Conservation (phyloP, 2,329 filamentous ascomycete species). For the Trichothecium sympodiale region DNA sequence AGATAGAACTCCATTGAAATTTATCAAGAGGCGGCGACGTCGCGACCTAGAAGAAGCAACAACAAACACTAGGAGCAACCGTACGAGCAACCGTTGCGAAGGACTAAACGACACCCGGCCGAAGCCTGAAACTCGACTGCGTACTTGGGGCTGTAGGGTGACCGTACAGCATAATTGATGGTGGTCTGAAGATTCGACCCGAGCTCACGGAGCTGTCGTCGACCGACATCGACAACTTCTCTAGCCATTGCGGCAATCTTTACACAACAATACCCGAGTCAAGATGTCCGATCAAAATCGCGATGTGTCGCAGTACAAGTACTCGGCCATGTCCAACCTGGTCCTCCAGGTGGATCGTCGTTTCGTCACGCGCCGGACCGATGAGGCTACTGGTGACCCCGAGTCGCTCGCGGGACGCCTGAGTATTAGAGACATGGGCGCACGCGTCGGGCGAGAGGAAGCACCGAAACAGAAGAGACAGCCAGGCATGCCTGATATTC, state of each 20-base stretch:
- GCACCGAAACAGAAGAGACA: slow-evolving; percentile 75
- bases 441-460: slow-evolving; percentile 65
- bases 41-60: background rate
- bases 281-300: slow-evolving; percentile 65
- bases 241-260: slow-evolving; percentile 5
- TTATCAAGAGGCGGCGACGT: slow-evolving; percentile 1
- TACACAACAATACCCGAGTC: slow-evolving; percentile 12
- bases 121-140: no score
- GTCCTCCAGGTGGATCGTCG: slow-evolving; percentile 98
- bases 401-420: slow-evolving; percentile 93
- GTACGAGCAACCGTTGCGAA: no score
- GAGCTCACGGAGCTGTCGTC: slow-evolving; percentile 24
- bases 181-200: slow-evolving; percentile 16
- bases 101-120: no score
- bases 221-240: slow-evolving; percentile 14
- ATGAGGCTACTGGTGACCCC: slow-evolving; percentile 93
- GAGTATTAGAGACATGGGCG: slow-evolving; percentile 91
- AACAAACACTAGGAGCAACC: background rate
- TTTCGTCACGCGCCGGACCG: slow-evolving; percentile 82
- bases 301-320: slow-evolving; percentile 95
- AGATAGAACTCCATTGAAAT: slow-evolving; percentile 1
- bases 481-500: slow-evolving; percentile 54
- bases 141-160: background rate
- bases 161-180: slow-evolving; percentile 14
- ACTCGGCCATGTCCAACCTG: slow-evolving; percentile 99